Evolutionary conservation across 2,329 filamentous ascomycete species (phyloP).

Genomic region (Knufia fluminis): DNA sequence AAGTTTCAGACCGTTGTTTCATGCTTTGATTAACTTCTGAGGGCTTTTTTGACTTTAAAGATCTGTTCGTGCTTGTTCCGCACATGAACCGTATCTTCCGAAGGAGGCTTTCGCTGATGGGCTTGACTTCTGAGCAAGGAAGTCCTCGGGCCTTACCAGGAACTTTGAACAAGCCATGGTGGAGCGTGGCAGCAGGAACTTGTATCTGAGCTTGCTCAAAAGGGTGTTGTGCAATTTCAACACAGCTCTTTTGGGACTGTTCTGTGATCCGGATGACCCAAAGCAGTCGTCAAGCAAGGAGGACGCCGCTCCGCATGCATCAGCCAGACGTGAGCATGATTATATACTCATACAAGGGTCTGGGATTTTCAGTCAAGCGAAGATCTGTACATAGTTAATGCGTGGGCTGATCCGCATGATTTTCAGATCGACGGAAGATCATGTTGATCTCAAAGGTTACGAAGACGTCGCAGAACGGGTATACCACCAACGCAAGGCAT

Average conservation of each 20-base stretch:
- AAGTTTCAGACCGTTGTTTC: neutral
- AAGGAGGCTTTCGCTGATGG: neutral
- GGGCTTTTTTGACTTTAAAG: neutral
- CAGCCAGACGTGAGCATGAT: too few relatives aligned
- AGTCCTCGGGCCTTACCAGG: neutral
- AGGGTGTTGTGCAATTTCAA: neutral
- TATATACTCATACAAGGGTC: too few relatives aligned
- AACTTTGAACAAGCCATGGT: neutral
- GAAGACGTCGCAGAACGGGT: neutral
- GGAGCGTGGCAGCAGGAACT: neutral
- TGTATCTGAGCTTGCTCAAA: neutral
- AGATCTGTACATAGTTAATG: neutral
- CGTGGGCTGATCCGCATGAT: neutral
- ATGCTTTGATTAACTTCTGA: neutral
- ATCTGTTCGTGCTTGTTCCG: neutral
- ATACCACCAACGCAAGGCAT: too few relatives aligned
- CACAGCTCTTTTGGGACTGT: neutral
- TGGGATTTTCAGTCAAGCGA: neutral
- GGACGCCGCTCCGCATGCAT: too few relatives aligned
- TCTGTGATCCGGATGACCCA: too few relatives aligned
- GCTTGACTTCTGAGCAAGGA: neutral
- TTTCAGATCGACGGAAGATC: slow-evolving; percentile 3
- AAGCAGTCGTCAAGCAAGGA: too few relatives aligned
- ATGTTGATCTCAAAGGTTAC: slow-evolving; percentile 1
- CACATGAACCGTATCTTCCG: neutral